phyloP scores from a whole-genome alignment of 495 filamentous ascomycete species.

The Penicilliopsis zonata region DNA sequence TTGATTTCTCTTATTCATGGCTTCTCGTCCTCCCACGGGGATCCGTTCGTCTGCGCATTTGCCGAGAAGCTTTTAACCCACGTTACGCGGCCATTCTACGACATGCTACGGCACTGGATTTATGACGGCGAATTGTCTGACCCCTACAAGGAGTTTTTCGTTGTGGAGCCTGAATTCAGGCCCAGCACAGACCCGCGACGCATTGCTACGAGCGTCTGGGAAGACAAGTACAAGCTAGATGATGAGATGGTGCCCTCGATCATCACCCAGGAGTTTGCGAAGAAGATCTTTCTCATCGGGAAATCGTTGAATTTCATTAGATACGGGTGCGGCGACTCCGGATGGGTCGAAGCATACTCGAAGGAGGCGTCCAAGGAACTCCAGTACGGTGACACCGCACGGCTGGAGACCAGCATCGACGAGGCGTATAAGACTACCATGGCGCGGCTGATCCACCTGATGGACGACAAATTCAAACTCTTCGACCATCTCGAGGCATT shows the following conservation, averaged over 20 bases:
- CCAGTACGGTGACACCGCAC: slow-evolving; percentile 86
- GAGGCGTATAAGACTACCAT: slow-evolving; percentile 96
- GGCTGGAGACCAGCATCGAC: slow-evolving; percentile 83
- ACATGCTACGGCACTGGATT: slow-evolving; percentile 93
- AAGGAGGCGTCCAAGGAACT: slow-evolving; percentile 87
- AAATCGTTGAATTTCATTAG: slow-evolving; percentile 98
- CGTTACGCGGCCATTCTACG: slow-evolving; percentile 93
- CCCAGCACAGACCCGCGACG: slow-evolving; percentile 40
- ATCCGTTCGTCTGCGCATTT: slow-evolving; percentile 87
- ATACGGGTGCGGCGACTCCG: slow-evolving; percentile 82
- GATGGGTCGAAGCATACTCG: slow-evolving; percentile 95
- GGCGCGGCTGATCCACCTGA: slow-evolving; percentile 86
- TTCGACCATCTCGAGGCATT: slow-evolving; percentile 87
- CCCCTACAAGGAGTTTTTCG: slow-evolving; percentile 93
- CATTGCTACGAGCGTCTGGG: slow-evolving; percentile 87
- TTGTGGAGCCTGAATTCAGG: slow-evolving; percentile 55
- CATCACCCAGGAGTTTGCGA: slow-evolving; percentile 80
- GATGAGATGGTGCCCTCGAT: slow-evolving; percentile 84
- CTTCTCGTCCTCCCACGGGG: slow-evolving; percentile 87
- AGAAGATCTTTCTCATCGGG: slow-evolving; percentile 92
- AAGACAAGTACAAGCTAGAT: slow-evolving; percentile 88
- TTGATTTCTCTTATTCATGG: slow-evolving; percentile 89
- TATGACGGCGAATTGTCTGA: slow-evolving; percentile 97
- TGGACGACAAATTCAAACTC: slow-evolving; percentile 85
- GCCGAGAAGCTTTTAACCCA: slow-evolving; percentile 85